phyloP scores from a whole-genome alignment of 768 basidiomycete species.

The Panus rudis region DNA sequence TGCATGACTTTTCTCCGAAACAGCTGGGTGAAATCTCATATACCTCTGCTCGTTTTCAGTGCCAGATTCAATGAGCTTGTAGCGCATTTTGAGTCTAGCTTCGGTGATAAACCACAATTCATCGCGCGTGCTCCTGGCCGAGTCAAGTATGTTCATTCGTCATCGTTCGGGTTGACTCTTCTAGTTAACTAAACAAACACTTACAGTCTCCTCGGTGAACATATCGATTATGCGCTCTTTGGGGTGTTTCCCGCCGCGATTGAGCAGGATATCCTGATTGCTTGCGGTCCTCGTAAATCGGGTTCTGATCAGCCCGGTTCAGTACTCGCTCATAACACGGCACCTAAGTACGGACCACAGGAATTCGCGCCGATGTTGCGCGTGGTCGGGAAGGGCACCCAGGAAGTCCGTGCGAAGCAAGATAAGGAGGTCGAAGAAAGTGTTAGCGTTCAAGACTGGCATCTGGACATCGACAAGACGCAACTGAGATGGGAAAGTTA shows the following conservation, averaged over 20 bases:
- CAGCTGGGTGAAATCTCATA: not conserved
- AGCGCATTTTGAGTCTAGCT: constrained; percentile 53
- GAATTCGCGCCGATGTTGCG: constrained; percentile 46
- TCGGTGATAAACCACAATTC: constrained; percentile 59
- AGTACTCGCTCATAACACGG: constrained; percentile 58
- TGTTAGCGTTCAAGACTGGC: too few relatives aligned
- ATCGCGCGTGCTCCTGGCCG: constrained; percentile 76
- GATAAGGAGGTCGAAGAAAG: constrained; percentile 31
- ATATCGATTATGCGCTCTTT: constrained; percentile 80
- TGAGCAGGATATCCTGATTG: constrained; percentile 78
- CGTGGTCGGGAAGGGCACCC: constrained; percentile 14
- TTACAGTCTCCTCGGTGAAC: constrained; percentile 51
- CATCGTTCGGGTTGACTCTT: not conserved
- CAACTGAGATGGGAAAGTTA: constrained; percentile 82
- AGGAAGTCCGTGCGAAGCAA: constrained; percentile 23
- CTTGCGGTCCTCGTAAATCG: constrained; percentile 35
- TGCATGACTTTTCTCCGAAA: not conserved
- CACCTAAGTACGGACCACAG: constrained; percentile 51
- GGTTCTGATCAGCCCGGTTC: constrained; percentile 36
- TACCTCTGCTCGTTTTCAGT: constrained; percentile 15
- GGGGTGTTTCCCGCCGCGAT: constrained; percentile 83
- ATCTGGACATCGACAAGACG: constrained; percentile 65
- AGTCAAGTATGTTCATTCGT: constrained; percentile 52
- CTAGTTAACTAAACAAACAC: too few relatives aligned
- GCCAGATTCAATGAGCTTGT: constrained; percentile 57